Evolutionary conservation across 1,139 yeast genomes (phyloP).

Genomic region (Debaryomyces fabryi): DNA sequence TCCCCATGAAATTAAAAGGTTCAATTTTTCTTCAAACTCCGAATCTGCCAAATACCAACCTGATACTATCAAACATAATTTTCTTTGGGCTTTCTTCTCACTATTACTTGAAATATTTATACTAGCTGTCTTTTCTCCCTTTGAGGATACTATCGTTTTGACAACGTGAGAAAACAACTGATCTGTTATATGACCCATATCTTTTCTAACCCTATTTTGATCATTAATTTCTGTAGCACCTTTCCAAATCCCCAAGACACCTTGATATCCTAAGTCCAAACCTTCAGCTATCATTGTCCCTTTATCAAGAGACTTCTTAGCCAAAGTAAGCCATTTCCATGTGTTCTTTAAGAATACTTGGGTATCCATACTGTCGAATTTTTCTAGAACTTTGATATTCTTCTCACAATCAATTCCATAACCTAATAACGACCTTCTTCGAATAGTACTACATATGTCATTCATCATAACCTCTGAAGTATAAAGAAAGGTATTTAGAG

Average conservation of each 20-base stretch:
- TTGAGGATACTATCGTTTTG: slow-evolving; percentile 42
- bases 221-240: slow-evolving; percentile 66
- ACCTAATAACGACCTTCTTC: slow-evolving; percentile 70
- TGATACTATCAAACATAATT: slow-evolving; percentile 77
- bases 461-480: slow-evolving; percentile 48
- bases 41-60: slow-evolving; percentile 88
- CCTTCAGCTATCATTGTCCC: slow-evolving; percentile 70
- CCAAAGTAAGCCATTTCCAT: slow-evolving; percentile 88
- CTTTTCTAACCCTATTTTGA: slow-evolving; percentile 52
- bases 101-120: slow-evolving; percentile 51
- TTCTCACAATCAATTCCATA: slow-evolving; percentile 71
- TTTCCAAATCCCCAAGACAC: slow-evolving; percentile 89
- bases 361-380: slow-evolving; percentile 54
- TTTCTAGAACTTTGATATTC: slow-evolving; percentile 65
- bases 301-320: slow-evolving; percentile 65
- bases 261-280: slow-evolving; percentile 83
- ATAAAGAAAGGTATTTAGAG: slow-evolving; percentile 35
- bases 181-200: slow-evolving; percentile 38
- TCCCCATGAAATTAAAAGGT: slow-evolving; percentile 57
- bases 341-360: slow-evolving; percentile 68
- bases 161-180: slow-evolving; percentile 51
- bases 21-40: slow-evolving; percentile 74
- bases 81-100: slow-evolving; percentile 64
- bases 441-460: slow-evolving; percentile 68
- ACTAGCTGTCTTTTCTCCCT: slow-evolving; percentile 48